Evolutionary conservation across 257 asterid species (phyloP).

Genomic region (Linderniella brevidens): DNA sequence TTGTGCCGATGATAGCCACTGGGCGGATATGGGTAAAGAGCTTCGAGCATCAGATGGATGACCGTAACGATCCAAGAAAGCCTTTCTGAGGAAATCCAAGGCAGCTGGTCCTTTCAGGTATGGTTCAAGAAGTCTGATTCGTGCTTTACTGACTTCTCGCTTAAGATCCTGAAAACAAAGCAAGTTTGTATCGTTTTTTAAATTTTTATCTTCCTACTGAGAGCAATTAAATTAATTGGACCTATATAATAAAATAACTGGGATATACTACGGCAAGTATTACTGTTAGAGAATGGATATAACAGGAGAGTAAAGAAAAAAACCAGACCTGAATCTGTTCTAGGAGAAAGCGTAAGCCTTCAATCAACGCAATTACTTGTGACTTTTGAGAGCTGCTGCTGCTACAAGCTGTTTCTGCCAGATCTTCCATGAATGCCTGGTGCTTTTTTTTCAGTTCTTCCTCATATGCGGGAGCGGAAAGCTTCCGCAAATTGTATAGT

Average conservation of each 20-base stretch:
- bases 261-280: neutral
- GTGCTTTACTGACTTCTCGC: slow-evolving; percentile 77
- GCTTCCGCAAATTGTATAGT: slow-evolving; percentile 46
- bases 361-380: slow-evolving; percentile 36
- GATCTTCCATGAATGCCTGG: slow-evolving; percentile 39
- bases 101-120: slow-evolving; percentile 73
- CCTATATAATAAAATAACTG: neutral
- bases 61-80: slow-evolving; percentile 57
- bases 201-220: too few relatives aligned
- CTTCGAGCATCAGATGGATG: slow-evolving; percentile 42
- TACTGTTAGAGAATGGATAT: neutral
- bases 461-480: slow-evolving; percentile 70
- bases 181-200: neutral
- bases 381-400: slow-evolving; percentile 23
- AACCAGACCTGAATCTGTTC: slow-evolving; percentile 70
- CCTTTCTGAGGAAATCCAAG: slow-evolving; percentile 49
- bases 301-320: slow-evolving; percentile 5
- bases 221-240: too few relatives aligned
- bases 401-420: slow-evolving; percentile 29
- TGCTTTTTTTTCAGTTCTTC: slow-evolving; percentile 44
- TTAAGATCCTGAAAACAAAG: slow-evolving; percentile 41
- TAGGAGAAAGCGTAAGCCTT: slow-evolving; percentile 74
- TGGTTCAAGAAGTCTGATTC: slow-evolving; percentile 67
- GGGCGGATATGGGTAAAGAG: slow-evolving; percentile 45
- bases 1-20: slow-evolving; percentile 43